Evolutionary conservation across 306 rosid species (phyloP).

Genomic region (Prunus salicina): DNA sequence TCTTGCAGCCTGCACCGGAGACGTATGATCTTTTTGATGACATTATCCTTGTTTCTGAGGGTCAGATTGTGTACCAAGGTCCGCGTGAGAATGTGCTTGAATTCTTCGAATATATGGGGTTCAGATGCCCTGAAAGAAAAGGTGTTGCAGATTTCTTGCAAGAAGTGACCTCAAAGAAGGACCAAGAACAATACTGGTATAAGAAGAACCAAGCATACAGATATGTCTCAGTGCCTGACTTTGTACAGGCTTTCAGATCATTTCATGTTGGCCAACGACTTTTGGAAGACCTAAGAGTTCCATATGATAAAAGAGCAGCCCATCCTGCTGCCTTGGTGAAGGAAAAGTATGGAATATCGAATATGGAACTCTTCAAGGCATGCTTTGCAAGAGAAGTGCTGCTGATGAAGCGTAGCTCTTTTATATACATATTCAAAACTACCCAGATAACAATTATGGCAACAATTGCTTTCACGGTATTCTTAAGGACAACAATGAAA

Average conservation of each 20-base stretch:
- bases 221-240: slow-evolving; percentile 44
- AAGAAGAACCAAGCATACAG: slow-evolving; percentile 46
- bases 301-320: slow-evolving; percentile 47
- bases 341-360: slow-evolving; percentile 50
- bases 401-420: slow-evolving; percentile 61
- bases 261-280: slow-evolving; percentile 54
- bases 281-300: slow-evolving; percentile 39
- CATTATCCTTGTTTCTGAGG: slow-evolving; percentile 32
- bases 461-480: slow-evolving; percentile 45
- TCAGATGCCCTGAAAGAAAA: slow-evolving; percentile 33
- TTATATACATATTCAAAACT: slow-evolving; percentile 65
- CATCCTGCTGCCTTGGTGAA: slow-evolving; percentile 69
- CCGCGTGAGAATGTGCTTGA: slow-evolving; percentile 32
- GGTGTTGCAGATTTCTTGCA: slow-evolving; percentile 41
- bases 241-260: slow-evolving; percentile 40
- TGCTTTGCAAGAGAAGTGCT: slow-evolving; percentile 66
- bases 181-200: slow-evolving; percentile 82
- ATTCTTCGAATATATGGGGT: slow-evolving; percentile 32
- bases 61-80: slow-evolving; percentile 33
- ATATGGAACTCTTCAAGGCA: slow-evolving; percentile 54
- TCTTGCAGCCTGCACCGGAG: slow-evolving; percentile 43
- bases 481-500: slow-evolving; percentile 59
- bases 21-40: slow-evolving; percentile 36
- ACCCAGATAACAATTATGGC: slow-evolving; percentile 51
- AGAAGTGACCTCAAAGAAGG: slow-evolving; percentile 68